Conservation (phyloP, 352 stramenopile species). For the Pythium brachiatum region DNA sequence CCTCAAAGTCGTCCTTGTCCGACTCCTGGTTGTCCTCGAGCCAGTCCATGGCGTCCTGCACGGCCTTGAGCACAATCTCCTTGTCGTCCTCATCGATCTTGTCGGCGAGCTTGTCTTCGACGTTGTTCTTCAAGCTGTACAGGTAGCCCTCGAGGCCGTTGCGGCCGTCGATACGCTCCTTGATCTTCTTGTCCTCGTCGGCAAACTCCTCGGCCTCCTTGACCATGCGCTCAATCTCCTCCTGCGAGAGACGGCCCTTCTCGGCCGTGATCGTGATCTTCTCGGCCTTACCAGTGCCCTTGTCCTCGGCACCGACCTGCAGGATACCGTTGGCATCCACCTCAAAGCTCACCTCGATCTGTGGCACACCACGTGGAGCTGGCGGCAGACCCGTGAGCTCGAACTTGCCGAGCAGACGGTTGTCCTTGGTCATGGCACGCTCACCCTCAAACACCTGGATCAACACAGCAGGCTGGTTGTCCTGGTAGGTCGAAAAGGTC, state of each 20-base stretch:
- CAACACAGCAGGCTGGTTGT: slow-evolving; percentile 94
- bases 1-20: slow-evolving; percentile 97
- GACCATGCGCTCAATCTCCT: slow-evolving; percentile 99
- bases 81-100: slow-evolving; percentile 97
- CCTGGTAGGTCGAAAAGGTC: slow-evolving; percentile 98
- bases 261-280: slow-evolving; percentile 99
- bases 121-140: slow-evolving; percentile 94
- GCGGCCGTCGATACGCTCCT: slow-evolving; percentile 95
- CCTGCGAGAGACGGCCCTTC: slow-evolving; percentile 97
- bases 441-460: slow-evolving; percentile 98
- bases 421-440: slow-evolving; percentile 99
- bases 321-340: slow-evolving; percentile 99
- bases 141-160: slow-evolving; percentile 98
- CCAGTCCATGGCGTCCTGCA: slow-evolving; percentile 99
- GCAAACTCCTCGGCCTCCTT: slow-evolving; percentile 97
- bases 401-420: slow-evolving; percentile 99
- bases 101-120: slow-evolving; percentile 94
- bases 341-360: slow-evolving; percentile 99
- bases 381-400: slow-evolving; percentile 97
- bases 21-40: slow-evolving; percentile 98
- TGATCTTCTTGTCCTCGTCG: slow-evolving; percentile 98
- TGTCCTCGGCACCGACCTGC: slow-evolving; percentile 97
- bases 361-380: slow-evolving; percentile 96
- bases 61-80: slow-evolving; percentile 83
- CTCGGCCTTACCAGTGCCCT: slow-evolving; percentile 96